Base-by-base conservation (phyloP, 257 asterid species). In the Solanum appendiculatum region DNA sequence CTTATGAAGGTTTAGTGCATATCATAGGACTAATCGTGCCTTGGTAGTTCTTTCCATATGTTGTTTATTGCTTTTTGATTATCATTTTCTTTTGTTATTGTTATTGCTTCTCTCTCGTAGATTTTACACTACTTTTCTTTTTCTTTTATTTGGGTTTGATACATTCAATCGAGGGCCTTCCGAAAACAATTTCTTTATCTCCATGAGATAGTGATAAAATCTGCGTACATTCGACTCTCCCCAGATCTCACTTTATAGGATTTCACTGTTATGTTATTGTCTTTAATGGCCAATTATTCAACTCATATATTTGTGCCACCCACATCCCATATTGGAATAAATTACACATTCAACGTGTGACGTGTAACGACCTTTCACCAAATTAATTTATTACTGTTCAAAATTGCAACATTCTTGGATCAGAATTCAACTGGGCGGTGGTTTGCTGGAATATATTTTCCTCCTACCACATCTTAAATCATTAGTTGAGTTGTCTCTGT, bases 381-480 rank as follows among this genome's bases (percentile, higher is more conserved):
- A 54, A 80, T 80, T 18, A 29, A 80, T 18, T 80, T 80, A 48
- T 80, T 80, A 80, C 68, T 80, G 68, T 80, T 80, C 29, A 5
- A 46, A 42, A 80, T 80, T 48, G 36, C 44, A 29, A 46, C 29
- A 48, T 27, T 31, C 10, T 46, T 80, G 68, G 20, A 9, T 29
- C 20, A 31, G n/a, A 18, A 46, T 27, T 80, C 85, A 80, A 80
- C 85, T 80, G 85, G 66, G 18, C 68, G 68, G 85, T 29, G 16
- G 39, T 9, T 80, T 46, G 40, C 29, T 46, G 66, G 68, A 48
- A 48, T 5, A 73, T 73, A 12, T 80, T 48, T 18, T 75, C 58
- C 9, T 75, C 54, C 83, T 80, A 80, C 64, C 29, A 16, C 68
- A 46, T 46, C 39, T 25, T 33, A 25, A 27, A 77, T 77, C 9